These are phyloP conservation scores for Pseudogymnoascus verrucosus DNA, from an alignment of 2,329 filamentous ascomycete species.

Conservation along the genomic window DNA sequence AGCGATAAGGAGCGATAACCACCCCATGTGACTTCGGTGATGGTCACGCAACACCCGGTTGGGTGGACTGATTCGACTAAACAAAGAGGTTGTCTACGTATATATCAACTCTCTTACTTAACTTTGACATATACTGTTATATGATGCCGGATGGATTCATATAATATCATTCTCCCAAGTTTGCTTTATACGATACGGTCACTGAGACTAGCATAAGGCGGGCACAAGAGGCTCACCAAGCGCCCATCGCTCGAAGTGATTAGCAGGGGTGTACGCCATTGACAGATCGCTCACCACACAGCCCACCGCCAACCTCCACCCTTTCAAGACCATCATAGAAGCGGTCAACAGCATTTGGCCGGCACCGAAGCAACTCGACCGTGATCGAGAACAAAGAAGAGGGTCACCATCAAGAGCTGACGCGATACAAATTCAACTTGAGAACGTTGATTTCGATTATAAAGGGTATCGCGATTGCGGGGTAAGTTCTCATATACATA, in stretches of 20 bases:
- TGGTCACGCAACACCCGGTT: constrained; percentile 5
- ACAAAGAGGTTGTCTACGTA: background rate
- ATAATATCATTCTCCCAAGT: background rate
- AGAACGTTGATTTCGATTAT: background rate
- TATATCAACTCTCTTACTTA: constrained; percentile 4
- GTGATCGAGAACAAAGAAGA: background rate
- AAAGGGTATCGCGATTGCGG: background rate
- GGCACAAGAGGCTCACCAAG: background rate
- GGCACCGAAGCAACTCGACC: background rate
- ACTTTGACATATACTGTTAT: background rate
- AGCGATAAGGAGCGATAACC: background rate
- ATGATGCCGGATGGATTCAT: background rate
- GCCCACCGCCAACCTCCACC: background rate
- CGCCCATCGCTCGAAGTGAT: background rate
- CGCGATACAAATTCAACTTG: background rate
- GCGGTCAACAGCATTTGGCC: background rate
- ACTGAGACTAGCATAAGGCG: background rate
- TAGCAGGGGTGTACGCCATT: constrained; percentile 5
- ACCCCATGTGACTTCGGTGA: background rate
- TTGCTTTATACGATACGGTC: background rate
- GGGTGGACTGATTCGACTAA: constrained; percentile 2
- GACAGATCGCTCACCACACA: constrained; percentile 1
- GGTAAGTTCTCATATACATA: constrained; percentile 7
- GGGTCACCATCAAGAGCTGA: background rate
- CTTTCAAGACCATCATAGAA: constrained; percentile 1